Conservation (phyloP, 352 stramenopile genomes). For the Phytophthora idaei region DNA sequence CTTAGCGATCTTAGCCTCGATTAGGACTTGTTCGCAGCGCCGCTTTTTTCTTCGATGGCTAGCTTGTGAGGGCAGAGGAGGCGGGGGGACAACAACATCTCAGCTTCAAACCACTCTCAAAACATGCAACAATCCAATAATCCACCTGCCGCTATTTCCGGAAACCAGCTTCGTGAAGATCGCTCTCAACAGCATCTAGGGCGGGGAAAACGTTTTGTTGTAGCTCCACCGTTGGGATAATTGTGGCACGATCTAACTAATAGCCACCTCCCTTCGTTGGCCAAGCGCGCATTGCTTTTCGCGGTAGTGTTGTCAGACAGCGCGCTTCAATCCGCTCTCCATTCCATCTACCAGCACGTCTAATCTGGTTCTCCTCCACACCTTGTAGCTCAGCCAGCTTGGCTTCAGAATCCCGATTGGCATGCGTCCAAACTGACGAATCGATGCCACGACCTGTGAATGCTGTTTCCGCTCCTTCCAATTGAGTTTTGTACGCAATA, state of each 20-base stretch:
- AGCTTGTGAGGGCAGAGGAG: neutral
- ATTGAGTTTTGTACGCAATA: conserved; percentile 11
- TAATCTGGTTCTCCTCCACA: conserved; percentile 5
- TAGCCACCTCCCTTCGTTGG: neutral
- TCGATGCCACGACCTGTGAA: conserved; percentile 5
- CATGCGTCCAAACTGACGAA: conserved; percentile 6
- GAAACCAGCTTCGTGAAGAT: neutral
- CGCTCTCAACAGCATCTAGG: neutral
- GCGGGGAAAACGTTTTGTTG: neutral
- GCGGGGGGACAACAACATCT: neutral
- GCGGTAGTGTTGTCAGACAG: neutral
- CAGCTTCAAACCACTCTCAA: neutral
- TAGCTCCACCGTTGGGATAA: neutral
- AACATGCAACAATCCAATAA: neutral
- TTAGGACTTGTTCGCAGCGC: neutral
- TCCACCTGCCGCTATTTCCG: neutral
- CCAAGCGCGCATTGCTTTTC: conserved; percentile 5
- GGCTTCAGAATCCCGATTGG: conserved; percentile 6
- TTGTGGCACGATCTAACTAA: neutral
- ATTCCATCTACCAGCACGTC: neutral
- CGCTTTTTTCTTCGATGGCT: neutral
- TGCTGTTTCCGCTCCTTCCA: neutral
- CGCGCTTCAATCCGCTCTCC: conserved; percentile 1
- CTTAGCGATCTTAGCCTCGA: neutral
- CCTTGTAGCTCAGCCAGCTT: conserved; percentile 4